phyloP scores from a whole-genome alignment of 2,329 filamentous ascomycete genomes.

The Penicillium corylophilum region DNA sequence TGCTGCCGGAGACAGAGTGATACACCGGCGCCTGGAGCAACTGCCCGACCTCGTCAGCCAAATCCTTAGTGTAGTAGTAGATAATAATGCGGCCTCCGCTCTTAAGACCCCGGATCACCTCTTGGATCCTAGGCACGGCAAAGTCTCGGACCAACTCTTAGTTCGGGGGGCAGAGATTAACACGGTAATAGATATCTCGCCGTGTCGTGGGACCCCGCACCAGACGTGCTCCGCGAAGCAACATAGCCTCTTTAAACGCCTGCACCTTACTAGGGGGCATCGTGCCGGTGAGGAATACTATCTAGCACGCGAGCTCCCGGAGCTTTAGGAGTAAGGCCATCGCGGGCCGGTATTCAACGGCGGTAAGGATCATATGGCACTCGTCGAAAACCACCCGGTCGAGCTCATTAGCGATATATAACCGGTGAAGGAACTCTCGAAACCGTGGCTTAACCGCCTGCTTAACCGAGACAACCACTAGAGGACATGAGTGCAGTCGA shows the following conservation, averaged over 20 bases:
- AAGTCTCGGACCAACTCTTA: not conserved
- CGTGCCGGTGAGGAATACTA: not conserved
- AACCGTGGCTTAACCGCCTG: not conserved
- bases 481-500: not conserved
- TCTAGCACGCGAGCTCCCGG: not conserved
- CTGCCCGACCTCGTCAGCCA: not conserved
- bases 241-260: not conserved
- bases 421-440: not conserved
- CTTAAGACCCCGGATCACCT: not conserved
- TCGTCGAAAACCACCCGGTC: not conserved
- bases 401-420: not conserved
- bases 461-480: not conserved
- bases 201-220: not conserved
- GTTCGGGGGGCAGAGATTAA: not conserved
- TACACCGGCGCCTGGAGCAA: not conserved
- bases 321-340: not conserved
- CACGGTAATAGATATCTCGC: not conserved
- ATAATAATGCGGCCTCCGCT: not conserved
- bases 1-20: not conserved
- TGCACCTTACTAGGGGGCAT: not conserved
- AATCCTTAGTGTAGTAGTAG: not conserved
- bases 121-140: not conserved
- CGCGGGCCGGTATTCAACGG: not conserved
- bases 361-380: not conserved
- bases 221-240: not conserved